Percentiles rank a stretch among this genome's conserved stretches.
Conservation (phyloP, 768 basidiomycete genomes). For the Tremella fuciformis region DNA sequence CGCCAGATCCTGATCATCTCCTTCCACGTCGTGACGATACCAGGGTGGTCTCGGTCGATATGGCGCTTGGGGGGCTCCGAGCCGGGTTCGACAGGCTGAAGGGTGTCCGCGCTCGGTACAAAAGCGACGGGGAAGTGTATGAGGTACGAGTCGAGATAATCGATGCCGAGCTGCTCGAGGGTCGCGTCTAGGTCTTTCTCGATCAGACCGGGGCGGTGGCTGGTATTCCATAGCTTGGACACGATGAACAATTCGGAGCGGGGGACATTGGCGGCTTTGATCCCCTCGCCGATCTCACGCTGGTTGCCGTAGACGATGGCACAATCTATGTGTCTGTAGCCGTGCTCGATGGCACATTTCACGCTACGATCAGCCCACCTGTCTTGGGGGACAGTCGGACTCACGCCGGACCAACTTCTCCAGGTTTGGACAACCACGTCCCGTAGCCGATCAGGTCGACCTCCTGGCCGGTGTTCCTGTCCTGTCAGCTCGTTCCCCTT, state of each 20-base stretch:
- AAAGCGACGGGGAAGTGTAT: constrained; percentile 40
- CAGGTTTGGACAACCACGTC: constrained; percentile 1
- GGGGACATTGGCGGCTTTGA: constrained; percentile 71
- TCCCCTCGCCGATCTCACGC: constrained; percentile 22
- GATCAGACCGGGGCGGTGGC: constrained; percentile 65
- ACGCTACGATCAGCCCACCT: constrained; percentile 5
- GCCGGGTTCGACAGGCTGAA: constrained; percentile 16
- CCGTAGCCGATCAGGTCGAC: constrained; percentile 5
- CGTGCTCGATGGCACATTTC: constrained; percentile 10
- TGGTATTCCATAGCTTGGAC: constrained; percentile 70
- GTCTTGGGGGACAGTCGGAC: background rate
- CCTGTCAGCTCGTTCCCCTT: too few relatives aligned
- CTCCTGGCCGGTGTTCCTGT: background rate
- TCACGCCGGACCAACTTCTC: constrained; percentile 7
- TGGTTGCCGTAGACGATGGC: constrained; percentile 14
- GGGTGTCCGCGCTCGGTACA: constrained; percentile 15
- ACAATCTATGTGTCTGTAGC: constrained; percentile 18
- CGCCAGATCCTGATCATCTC: constrained; percentile 70
- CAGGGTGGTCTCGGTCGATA: constrained; percentile 23
- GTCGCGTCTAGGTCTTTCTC: constrained; percentile 76
- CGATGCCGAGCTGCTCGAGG: constrained; percentile 65
- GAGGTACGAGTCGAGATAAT: constrained; percentile 74
- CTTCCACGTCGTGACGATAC: constrained; percentile 31
- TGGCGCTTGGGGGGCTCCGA: background rate
- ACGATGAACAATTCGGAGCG: constrained; percentile 67